Conservation (phyloP, 495 filamentous ascomycete species). For the Neurospora terricola region DNA sequence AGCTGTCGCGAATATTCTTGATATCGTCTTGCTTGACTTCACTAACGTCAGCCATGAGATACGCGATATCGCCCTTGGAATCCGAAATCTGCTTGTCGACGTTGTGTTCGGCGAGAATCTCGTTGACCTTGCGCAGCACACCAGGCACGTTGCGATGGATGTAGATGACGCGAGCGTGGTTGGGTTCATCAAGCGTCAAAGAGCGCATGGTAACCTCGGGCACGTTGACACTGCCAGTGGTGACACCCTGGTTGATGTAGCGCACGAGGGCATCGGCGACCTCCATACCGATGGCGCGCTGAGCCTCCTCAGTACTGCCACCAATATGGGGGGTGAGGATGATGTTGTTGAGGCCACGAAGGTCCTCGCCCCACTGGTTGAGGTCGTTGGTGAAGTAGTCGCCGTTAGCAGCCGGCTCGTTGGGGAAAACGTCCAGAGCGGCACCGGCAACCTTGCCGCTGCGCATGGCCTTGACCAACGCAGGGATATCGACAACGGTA, state of each 20-base stretch:
- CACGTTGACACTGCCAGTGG: conserved; percentile 87
- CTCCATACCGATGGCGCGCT: conserved; percentile 91
- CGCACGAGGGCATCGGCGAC: conserved; percentile 76
- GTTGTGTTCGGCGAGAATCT: conserved; percentile 87
- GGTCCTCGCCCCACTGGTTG: conserved; percentile 78
- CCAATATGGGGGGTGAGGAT: conserved; percentile 96
- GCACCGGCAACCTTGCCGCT: conserved; percentile 85
- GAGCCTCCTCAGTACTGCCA: conserved; percentile 95
- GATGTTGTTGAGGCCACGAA: conserved; percentile 78
- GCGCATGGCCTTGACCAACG: conserved; percentile 80
- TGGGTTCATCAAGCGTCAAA: conserved; percentile 74
- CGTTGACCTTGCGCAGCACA: conserved; percentile 87
- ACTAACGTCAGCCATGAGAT: conserved; percentile 96
- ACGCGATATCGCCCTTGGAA: conserved; percentile 86
- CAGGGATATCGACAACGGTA: conserved; percentile 88
- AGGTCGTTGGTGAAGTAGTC: conserved; percentile 85
- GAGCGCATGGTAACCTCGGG: conserved; percentile 85
- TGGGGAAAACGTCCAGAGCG: conserved; percentile 91
- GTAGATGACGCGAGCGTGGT: conserved; percentile 85
- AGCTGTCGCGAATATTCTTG: conserved; percentile 69
- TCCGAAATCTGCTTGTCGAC: conserved; percentile 98
- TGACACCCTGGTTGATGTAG: conserved; percentile 89
- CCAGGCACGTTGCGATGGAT: conserved; percentile 94
- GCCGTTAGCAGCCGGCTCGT: conserved; percentile 87
- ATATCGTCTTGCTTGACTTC: conserved; percentile 70